Evolutionary conservation across 768 basidiomycete genomes (phyloP), one percentile per base, ranked within the genome.

Genomic region (Psilocybe azurescens): DNA sequence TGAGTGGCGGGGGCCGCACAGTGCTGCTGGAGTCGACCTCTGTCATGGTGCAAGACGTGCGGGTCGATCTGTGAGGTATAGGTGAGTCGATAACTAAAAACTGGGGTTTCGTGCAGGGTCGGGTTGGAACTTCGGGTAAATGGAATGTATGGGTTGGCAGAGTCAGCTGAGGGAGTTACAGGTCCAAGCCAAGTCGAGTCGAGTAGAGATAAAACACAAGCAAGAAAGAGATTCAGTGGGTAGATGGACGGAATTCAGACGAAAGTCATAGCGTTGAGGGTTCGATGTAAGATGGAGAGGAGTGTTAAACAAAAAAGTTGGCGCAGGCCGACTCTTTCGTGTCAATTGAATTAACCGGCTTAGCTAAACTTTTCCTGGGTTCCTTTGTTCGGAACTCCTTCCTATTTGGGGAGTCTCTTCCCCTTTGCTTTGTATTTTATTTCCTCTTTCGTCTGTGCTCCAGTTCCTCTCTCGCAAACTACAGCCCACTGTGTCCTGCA

Each of bases 351-450:
- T 59, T 57, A 59, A 61, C 52, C 62, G 44, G 54, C 56, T 66
- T 66, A 66, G 55, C 55, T 66, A 66, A 66, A 63, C 62, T 53
- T 59, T 62, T 61, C 61, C 65, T 51, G 48, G 50, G 30, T 24
- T 41, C 57, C 46, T 49, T 33, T 50, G 33, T 60, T 41, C 59
- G 36, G 38, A 48, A 44, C 16, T 20, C 36, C 55, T 55, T 55
- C 63, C 59, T 53, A 48, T 30, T 66, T 39, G 44, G 60, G 54
- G 6, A 32, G 29, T 28, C 56, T 58, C 52, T 59, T 58, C 56
- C 49, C 62, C 53, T 58, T 58, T 64, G 60, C 63, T 54, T 53
- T 53, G 52, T 53, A 1, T 41, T 59, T 44, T 41, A 10, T 33
- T 13, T 28, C 14, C 46, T 61, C 32, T 41, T 56, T 36, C 14